phyloP scores from a whole-genome alignment of 768 basidiomycete species.

The Hericium coralloides region DNA sequence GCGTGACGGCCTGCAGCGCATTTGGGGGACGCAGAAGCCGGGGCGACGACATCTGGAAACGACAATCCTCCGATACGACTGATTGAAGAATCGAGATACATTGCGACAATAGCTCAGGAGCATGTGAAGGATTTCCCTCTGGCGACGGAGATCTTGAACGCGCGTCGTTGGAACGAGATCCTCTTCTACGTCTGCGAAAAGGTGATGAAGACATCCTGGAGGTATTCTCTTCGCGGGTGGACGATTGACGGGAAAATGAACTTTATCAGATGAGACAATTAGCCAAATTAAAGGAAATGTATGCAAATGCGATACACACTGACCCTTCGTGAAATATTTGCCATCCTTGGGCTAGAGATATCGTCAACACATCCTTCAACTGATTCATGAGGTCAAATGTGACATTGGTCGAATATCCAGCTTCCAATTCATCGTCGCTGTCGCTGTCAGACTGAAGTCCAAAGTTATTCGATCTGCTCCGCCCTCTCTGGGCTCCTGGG shows the following conservation, averaged over 20 bases:
- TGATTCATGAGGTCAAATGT: constrained; percentile 58
- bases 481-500: no score
- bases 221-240: background rate
- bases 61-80: constrained; percentile 63
- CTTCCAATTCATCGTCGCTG: constrained; percentile 28
- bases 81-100: constrained; percentile 57
- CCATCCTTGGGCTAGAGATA: constrained; percentile 9
- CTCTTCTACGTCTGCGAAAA: constrained; percentile 38
- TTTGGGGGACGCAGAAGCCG: constrained; percentile 65
- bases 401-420: constrained; percentile 50
- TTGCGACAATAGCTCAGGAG: constrained; percentile 46
- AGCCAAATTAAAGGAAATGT: no score
- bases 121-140: constrained; percentile 18
- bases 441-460: constrained; percentile 29
- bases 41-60: constrained; percentile 49
- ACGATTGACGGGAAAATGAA: background rate
- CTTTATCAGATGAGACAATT: background rate
- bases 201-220: constrained; percentile 22
- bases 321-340: constrained; percentile 9
- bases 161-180: constrained; percentile 26
- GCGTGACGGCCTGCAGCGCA: constrained; percentile 58
- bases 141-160: constrained; percentile 41
- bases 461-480: background rate
- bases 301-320: background rate
- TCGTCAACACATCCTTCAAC: constrained; percentile 45